phyloP scores from a whole-genome alignment of 179 eudicot species.

The Pouteria campechiana region DNA sequence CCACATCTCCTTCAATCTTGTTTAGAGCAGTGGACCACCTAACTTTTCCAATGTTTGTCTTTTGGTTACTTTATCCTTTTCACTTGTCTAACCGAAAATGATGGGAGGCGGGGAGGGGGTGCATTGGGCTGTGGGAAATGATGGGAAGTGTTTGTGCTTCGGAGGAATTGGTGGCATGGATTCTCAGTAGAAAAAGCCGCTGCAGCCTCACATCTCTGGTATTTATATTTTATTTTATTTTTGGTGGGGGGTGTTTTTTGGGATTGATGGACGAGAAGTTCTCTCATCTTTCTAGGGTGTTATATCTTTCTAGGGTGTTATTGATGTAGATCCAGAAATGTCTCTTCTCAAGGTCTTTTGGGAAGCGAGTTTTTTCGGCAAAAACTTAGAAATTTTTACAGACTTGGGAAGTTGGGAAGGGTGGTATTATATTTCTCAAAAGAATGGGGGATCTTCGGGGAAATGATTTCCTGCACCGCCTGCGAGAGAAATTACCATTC shows the following conservation, averaged over 20 bases:
- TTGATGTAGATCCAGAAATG: constrained; percentile 34
- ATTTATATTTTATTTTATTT: background rate
- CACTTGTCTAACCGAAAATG: constrained; percentile 44
- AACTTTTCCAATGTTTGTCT: background rate
- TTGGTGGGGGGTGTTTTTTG: constrained; percentile 7
- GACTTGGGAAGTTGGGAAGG: constrained; percentile 21
- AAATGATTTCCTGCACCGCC: background rate
- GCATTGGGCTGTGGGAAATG: constrained; percentile 37
- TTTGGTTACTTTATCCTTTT: constrained; percentile 1
- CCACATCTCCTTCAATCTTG: too few relatives aligned
- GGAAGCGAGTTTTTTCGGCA: constrained; percentile 8
- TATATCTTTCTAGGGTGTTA: constrained; percentile 28
- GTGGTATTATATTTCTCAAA: constrained; percentile 11
- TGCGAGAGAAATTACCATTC: constrained; percentile 1
- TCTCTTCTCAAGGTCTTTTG: constrained; percentile 43
- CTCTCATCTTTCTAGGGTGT: constrained; percentile 28
- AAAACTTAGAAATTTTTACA: constrained; percentile 7
- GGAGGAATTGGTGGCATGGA: constrained; percentile 7
- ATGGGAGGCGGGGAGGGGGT: constrained; percentile 13
- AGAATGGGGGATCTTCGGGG: constrained; percentile 1
- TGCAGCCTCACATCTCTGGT: background rate
- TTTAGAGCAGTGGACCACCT: too few relatives aligned
- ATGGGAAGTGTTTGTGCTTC: constrained; percentile 15
- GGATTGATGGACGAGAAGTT: constrained; percentile 32
- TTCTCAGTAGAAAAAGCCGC: background rate